phyloP scores from a whole-genome alignment of 352 stramenopile species.

The Globisporangium canariense region DNA sequence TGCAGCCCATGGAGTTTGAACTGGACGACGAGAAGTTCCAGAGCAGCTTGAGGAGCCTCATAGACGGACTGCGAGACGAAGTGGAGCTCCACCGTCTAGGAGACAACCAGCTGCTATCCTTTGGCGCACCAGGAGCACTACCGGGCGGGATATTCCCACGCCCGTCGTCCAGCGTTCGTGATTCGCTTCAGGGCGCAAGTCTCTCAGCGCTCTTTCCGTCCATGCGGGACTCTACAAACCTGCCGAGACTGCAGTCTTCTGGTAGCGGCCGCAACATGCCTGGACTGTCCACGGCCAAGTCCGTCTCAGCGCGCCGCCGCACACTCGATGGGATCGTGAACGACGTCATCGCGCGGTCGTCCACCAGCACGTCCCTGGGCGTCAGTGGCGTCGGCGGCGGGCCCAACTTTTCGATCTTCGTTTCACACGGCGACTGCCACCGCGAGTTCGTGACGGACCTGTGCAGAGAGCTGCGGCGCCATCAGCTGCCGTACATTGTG shows the following conservation, averaged over 20 bases:
- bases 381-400: conserved; percentile 2
- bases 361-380: background rate
- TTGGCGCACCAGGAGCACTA: conserved; percentile 17
- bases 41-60: conserved; percentile 53
- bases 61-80: conserved; percentile 74
- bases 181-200: conserved; percentile 15
- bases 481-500: conserved; percentile 49
- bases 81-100: conserved; percentile 62
- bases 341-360: conserved; percentile 38
- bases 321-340: conserved; percentile 58
- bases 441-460: conserved; percentile 59
- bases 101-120: conserved; percentile 19
- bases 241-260: conserved; percentile 13
- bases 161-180: conserved; percentile 11
- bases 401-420: conserved; percentile 50
- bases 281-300: background rate
- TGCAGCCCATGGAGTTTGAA: conserved; percentile 37
- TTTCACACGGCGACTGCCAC: conserved; percentile 77
- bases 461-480: conserved; percentile 43
- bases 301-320: conserved; percentile 8
- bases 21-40: conserved; percentile 71
- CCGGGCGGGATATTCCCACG: conserved; percentile 12
- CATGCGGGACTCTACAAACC: conserved; percentile 7
- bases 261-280: background rate
- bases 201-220: conserved; percentile 16